Base-by-base conservation (phyloP, 129 eudicot species). In the Flaveria robusta region DNA sequence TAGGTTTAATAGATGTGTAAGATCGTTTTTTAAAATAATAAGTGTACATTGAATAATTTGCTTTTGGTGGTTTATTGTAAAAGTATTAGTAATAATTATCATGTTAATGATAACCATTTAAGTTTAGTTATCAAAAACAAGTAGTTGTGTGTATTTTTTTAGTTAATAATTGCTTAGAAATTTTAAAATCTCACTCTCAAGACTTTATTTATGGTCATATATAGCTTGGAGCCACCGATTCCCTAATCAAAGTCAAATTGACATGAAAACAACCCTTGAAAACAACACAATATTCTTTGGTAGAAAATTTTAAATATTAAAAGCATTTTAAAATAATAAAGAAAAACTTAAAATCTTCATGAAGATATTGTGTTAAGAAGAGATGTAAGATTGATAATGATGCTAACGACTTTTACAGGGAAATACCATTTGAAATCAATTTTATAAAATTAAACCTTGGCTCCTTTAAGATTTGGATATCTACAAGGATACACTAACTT, bases 381-480 rank as follows among this genome's bases (percentile, higher is more conserved):
- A 22, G 43, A 60, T 71, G 46, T 34, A 50, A 62, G 73, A 39
- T 49, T 72, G 49, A 72, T 51, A 24, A 41, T n/a, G 72, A 71
- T 64, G 58, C 19, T 72, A 72, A 65, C 73, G 78, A 37, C 39
- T 39, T 52, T 50, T 71, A 79, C 18, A 41, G 50, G 9, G 34
- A 72, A 50, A 72, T 71, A 20, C 63, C 78, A 63, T 34, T 11
- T 59, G 18, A 59, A 59, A 59, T 11, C 7, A 62, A 26, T 6
- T 24, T 2, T 60, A 42, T 43, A 0, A 43, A 43, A 43, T 43
- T 43, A 9, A 42, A 9, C 9, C 1, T 16, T 18, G 77, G 75
- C 56, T 75, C 74, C 56, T 19, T 12, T n/a, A 55, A 66, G 70
- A 16, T 67, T 77, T 54, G 26, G 11, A 77, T 68, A 41, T 54